Evolutionary conservation across 2,329 filamentous ascomycete species (phyloP).

Genomic region (Monascus ruber): DNA sequence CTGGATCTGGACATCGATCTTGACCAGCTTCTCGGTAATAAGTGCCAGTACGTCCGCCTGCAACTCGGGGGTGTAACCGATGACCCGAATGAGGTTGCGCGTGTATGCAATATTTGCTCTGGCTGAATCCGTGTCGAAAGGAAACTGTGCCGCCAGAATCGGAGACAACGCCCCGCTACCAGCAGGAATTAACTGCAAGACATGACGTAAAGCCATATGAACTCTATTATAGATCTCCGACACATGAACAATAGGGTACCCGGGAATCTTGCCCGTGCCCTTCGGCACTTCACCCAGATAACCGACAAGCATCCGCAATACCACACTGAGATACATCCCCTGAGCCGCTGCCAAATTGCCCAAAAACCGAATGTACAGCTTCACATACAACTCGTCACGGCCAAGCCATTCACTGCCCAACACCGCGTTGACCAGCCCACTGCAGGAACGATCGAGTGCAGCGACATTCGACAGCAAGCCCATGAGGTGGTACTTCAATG

Average conservation of each 20-base stretch:
- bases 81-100: constrained; percentile 66
- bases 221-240: constrained; percentile 59
- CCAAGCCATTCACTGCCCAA: constrained; percentile 51
- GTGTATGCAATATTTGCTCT: constrained; percentile 80
- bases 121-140: constrained; percentile 63
- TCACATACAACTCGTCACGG: constrained; percentile 48
- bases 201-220: constrained; percentile 62
- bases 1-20: constrained; percentile 92
- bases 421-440: constrained; percentile 46
- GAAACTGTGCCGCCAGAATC: constrained; percentile 58
- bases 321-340: constrained; percentile 60
- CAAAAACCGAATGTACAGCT: constrained; percentile 45
- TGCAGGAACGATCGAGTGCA: constrained; percentile 44
- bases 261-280: constrained; percentile 41
- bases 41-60: constrained; percentile 70
- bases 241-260: constrained; percentile 47
- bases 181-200: constrained; percentile 72
- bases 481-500: constrained; percentile 47
- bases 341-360: constrained; percentile 67
- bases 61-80: constrained; percentile 65
- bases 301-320: constrained; percentile 69
- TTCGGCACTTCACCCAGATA: constrained; percentile 57
- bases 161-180: constrained; percentile 59
- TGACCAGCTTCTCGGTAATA: constrained; percentile 76
- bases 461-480: constrained; percentile 48